These are phyloP conservation scores for Paramecium sonneborni DNA, from an alignment of 73 alveolate genomes.

Conservation along the genomic window DNA sequence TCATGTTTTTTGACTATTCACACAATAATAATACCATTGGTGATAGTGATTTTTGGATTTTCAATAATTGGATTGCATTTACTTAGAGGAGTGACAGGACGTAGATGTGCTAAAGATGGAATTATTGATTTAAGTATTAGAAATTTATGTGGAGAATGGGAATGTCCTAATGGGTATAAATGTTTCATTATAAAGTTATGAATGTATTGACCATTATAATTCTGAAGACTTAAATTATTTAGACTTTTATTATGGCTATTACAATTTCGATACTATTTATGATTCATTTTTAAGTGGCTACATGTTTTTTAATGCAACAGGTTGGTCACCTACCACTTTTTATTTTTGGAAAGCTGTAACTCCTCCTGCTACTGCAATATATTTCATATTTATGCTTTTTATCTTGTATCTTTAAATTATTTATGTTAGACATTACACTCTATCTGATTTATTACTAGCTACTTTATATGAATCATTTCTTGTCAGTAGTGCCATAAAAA, in stretches of 20 bases:
- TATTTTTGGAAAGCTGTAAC: slow-evolving; percentile 35
- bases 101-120: slow-evolving; percentile 36
- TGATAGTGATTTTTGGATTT: slow-evolving; percentile 25
- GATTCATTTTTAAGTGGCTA: background rate
- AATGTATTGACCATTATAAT: background rate
- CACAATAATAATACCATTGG: background rate
- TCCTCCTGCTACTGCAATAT: background rate
- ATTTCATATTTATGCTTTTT: background rate
- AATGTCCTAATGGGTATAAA: slow-evolving; percentile 38
- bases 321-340: slow-evolving; percentile 39
- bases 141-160: slow-evolving; percentile 34
- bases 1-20: background rate
- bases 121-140: background rate
- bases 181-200: background rate
- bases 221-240: background rate
- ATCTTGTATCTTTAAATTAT: background rate
- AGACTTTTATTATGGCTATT: background rate
- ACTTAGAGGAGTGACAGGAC: slow-evolving; percentile 21
- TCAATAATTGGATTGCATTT: slow-evolving; percentile 33
- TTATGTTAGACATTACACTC: slow-evolving; percentile 8
- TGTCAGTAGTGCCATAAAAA: slow-evolving; percentile 43
- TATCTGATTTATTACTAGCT: slow-evolving; percentile 16
- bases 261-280: slow-evolving; percentile 40
- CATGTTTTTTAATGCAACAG: slow-evolving; percentile 43
- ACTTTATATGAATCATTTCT: slow-evolving; percentile 32